Evolutionary conservation across 352 stramenopile species (phyloP).

Genomic region (Phytophthora ramorum): DNA sequence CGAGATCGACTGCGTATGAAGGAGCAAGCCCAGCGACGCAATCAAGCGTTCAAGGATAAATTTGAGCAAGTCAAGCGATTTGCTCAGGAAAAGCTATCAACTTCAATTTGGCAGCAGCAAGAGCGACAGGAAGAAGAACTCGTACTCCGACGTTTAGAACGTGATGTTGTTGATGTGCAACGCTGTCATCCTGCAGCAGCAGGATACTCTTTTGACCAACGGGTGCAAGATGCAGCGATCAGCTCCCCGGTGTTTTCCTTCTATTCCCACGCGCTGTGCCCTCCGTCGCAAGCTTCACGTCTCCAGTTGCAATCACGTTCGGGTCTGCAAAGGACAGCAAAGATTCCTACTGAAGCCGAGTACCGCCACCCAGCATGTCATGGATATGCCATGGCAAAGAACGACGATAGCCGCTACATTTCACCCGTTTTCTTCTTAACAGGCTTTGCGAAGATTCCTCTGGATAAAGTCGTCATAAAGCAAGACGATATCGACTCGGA

Average conservation of each 20-base stretch:
- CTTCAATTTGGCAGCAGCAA: slow-evolving; percentile 51
- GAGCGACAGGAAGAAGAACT: slow-evolving; percentile 72
- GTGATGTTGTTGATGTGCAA: slow-evolving; percentile 64
- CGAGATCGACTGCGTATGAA: slow-evolving; percentile 58
- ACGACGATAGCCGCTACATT: slow-evolving; percentile 47
- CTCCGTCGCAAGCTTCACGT: slow-evolving; percentile 37
- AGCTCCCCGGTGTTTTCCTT: slow-evolving; percentile 61
- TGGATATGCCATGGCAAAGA: slow-evolving; percentile 54
- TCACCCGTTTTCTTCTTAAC: slow-evolving; percentile 77
- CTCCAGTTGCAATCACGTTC: slow-evolving; percentile 20
- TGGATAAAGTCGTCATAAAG: slow-evolving; percentile 56
- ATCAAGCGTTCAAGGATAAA: slow-evolving; percentile 43
- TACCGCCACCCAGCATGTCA: slow-evolving; percentile 64
- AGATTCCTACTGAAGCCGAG: slow-evolving; percentile 31
- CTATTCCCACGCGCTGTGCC: slow-evolving; percentile 58
- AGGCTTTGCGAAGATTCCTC: slow-evolving; percentile 62
- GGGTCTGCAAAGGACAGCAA: slow-evolving; percentile 21
- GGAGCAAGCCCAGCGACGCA: slow-evolving; percentile 53
- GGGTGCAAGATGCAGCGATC: slow-evolving; percentile 5
- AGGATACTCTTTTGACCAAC: slow-evolving; percentile 56
- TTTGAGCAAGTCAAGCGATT: slow-evolving; percentile 39
- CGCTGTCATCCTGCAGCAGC: slow-evolving; percentile 55
- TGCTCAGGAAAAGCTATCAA: slow-evolving; percentile 31
- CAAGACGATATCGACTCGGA: slow-evolving; percentile 37
- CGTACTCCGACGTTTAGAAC: slow-evolving; percentile 63